A percentile compares a stretch with the other conserved stretches of the same genome.
Evolutionary conservation across 768 basidiomycete genomes (phyloP).

Genomic region (Hericium alpestre): DNA sequence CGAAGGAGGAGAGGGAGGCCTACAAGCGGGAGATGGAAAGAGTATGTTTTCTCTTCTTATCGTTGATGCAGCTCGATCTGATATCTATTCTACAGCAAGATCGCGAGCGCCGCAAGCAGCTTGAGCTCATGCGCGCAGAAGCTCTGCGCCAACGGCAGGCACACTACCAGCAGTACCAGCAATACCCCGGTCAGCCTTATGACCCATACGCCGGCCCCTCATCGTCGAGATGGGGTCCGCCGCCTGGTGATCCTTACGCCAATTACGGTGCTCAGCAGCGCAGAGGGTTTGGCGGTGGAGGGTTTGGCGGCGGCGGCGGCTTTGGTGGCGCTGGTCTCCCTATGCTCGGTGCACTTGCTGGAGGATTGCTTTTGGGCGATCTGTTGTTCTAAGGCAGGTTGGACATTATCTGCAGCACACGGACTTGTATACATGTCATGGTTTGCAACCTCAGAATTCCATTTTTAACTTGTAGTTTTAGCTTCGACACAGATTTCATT

Average conservation of each 20-base stretch:
- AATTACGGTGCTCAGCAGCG: not conserved
- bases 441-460: no score
- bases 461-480: no score
- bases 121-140: not conserved
- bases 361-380: conserved; percentile 25
- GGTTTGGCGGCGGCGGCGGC: conserved; percentile 14
- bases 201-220: not conserved
- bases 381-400: conserved; percentile 6
- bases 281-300: not conserved
- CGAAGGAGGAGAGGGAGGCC: conserved; percentile 52
- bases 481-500: no score
- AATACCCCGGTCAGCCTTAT: not conserved
- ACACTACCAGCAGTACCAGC: conserved; percentile 2
- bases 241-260: conserved; percentile 13
- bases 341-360: conserved; percentile 26
- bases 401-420: not conserved
- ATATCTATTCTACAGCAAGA: not conserved
- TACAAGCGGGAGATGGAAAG: conserved; percentile 24
- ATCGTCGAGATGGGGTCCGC: conserved; percentile 16
- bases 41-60: conserved; percentile 9
- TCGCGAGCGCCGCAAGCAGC: conserved; percentile 1
- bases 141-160: conserved; percentile 5
- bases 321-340: conserved; percentile 22
- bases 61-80: not conserved
- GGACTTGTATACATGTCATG: not conserved